phyloP scores from a whole-genome alignment of 179 eudicot genomes.

The Beta corolliflora region DNA sequence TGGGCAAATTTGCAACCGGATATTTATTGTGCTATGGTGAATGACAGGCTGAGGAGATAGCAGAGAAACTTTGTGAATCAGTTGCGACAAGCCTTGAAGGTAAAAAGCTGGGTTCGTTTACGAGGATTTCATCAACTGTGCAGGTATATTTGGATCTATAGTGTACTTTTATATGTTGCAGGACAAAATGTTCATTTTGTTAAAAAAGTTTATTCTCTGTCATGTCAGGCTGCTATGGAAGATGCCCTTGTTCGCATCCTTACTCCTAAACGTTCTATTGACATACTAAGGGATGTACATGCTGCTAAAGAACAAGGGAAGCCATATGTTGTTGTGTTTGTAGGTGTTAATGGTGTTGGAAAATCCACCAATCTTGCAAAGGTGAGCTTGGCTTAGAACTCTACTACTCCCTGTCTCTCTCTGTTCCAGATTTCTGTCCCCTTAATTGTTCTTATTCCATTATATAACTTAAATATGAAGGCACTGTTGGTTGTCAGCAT shows the following conservation, averaged over 20 bases:
- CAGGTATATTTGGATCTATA: conserved; percentile 52
- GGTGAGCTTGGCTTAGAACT: conserved; percentile 39
- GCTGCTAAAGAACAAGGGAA: conserved; percentile 93
- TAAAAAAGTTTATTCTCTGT: conserved; percentile 3
- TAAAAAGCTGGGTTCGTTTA: conserved; percentile 84
- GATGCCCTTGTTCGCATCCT: conserved; percentile 97
- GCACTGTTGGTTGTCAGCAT: background rate
- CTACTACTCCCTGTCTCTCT: background rate
- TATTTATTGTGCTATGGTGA: conserved; percentile 19
- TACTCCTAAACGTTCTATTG: conserved; percentile 93
- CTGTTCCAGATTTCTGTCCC: background rate
- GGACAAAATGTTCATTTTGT: background rate
- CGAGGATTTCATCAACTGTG: conserved; percentile 87
- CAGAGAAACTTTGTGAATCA: conserved; percentile 98
- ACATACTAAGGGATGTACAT: conserved; percentile 94
- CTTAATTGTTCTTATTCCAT: background rate
- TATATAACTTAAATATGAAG: background rate
- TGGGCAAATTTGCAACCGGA: background rate
- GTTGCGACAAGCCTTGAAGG: conserved; percentile 92
- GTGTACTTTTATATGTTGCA: background rate
- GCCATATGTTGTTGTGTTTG: conserved; percentile 98
- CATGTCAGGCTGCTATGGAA: conserved; percentile 86
- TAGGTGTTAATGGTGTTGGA: conserved; percentile 99
- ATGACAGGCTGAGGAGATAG: conserved; percentile 94
- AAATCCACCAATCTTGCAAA: conserved; percentile 98